Conservation (phyloP, 1,284 basidiomycete species). For the Trichosporon faecale region DNA sequence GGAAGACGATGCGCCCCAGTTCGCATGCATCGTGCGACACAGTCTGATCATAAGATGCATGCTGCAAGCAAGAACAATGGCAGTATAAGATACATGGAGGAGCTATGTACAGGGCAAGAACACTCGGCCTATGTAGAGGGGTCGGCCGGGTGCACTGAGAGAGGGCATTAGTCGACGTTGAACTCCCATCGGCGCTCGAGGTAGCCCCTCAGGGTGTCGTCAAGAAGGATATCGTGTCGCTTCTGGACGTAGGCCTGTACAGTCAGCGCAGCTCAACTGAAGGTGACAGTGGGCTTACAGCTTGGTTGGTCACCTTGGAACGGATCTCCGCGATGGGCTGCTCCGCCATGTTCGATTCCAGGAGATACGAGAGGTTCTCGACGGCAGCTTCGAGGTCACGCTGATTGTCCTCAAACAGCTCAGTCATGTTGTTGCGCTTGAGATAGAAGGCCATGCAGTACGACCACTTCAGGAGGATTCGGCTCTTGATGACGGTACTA, state of each 20-base stretch:
- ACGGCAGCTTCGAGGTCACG: slow-evolving; percentile 91
- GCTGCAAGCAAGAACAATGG: background rate
- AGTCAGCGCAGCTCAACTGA: background rate
- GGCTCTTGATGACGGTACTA: slow-evolving; percentile 82
- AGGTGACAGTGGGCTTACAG: slow-evolving; percentile 57
- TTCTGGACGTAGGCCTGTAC: slow-evolving; percentile 88
- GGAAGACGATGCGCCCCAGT: background rate
- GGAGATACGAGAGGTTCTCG: slow-evolving; percentile 85
- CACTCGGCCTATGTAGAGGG: slow-evolving; percentile 5
- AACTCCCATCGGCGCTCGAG: slow-evolving; percentile 62
- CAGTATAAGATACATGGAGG: slow-evolving; percentile 7
- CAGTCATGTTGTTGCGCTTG: slow-evolving; percentile 83
- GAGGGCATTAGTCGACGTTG: slow-evolving; percentile 19
- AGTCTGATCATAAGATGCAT: background rate
- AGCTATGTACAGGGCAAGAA: slow-evolving; percentile 1
- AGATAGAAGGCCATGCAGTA: slow-evolving; percentile 99
- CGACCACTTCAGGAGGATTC: slow-evolving; percentile 97
- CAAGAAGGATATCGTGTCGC: slow-evolving; percentile 88
- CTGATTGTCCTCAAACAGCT: slow-evolving; percentile 96
- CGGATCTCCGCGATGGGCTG: slow-evolving; percentile 77
- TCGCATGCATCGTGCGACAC: background rate
- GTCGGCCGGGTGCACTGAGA: slow-evolving; percentile 2
- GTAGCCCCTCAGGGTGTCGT: slow-evolving; percentile 90
- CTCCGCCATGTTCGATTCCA: slow-evolving; percentile 81
- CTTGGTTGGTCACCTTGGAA: slow-evolving; percentile 91